Conservation (phyloP, 345 rosid species). For the Erysimum cheiranthoides region DNA sequence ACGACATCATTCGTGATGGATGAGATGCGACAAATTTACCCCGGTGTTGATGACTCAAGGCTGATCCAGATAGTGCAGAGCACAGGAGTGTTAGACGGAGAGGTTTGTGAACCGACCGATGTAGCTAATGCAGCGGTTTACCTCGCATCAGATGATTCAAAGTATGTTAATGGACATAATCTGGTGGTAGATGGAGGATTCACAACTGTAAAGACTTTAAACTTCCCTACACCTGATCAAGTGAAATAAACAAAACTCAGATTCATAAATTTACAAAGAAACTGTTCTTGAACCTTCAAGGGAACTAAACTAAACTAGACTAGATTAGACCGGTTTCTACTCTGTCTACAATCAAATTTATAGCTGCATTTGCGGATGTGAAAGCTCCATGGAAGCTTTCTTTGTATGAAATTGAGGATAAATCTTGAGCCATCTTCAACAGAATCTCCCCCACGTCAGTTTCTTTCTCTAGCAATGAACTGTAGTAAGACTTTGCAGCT, state of each 20-base stretch:
- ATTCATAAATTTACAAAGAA: constrained; percentile 31
- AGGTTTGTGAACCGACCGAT: constrained; percentile 69
- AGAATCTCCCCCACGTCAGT: constrained; percentile 78
- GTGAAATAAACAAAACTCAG: constrained; percentile 34
- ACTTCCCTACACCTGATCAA: constrained; percentile 59
- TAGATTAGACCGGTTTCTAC: constrained; percentile 43
- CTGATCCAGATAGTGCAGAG: constrained; percentile 51
- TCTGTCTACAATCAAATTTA: constrained; percentile 65
- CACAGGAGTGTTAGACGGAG: constrained; percentile 59
- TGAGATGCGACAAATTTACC: constrained; percentile 57
- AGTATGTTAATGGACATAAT: constrained; percentile 85
- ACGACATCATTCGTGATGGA: constrained; percentile 68
- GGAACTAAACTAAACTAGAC: constrained; percentile 13
- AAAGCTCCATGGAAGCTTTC: constrained; percentile 96
- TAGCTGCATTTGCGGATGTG: constrained; percentile 83
- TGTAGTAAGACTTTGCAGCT: constrained; percentile 63
- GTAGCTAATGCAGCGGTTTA: constrained; percentile 87
- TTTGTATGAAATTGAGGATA: constrained; percentile 75
- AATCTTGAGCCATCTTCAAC: constrained; percentile 71
- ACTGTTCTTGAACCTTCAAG: constrained; percentile 29
- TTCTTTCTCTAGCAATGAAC: constrained; percentile 61
- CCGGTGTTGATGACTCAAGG: constrained; percentile 46
- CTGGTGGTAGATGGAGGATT: constrained; percentile 94
- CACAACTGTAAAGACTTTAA: constrained; percentile 62
- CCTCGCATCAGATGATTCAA: constrained; percentile 80